These are phyloP conservation scores for Xylaria multiplex DNA, from an alignment of 2,329 filamentous ascomycete species.

Conservation along the genomic window DNA sequence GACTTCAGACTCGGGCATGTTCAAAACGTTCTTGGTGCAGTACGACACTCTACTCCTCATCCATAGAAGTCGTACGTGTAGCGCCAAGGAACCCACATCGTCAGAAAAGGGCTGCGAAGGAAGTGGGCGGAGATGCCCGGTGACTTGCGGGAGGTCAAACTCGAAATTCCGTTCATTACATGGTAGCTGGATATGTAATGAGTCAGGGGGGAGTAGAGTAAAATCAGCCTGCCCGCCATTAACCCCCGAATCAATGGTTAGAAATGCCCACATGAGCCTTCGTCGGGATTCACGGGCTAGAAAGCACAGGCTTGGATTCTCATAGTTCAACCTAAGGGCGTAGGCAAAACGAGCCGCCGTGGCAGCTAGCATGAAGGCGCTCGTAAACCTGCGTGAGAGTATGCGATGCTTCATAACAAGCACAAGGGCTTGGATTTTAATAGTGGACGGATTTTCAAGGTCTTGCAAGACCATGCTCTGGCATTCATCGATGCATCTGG, in stretches of 20 bases:
- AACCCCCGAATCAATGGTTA: slow-evolving; percentile 59
- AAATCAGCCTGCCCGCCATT: slow-evolving; percentile 59
- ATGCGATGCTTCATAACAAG: slow-evolving; percentile 61
- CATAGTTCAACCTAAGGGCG: slow-evolving; percentile 61
- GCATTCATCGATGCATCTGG: slow-evolving; percentile 65
- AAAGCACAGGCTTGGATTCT: slow-evolving; percentile 58
- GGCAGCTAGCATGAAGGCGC: slow-evolving; percentile 60
- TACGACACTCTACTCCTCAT: slow-evolving; percentile 65
- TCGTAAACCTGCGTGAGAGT: slow-evolving; percentile 56
- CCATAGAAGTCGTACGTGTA: slow-evolving; percentile 66
- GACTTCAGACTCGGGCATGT: slow-evolving; percentile 57
- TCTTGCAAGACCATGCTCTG: slow-evolving; percentile 63
- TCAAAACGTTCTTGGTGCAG: slow-evolving; percentile 59
- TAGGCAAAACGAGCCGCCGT: slow-evolving; percentile 59
- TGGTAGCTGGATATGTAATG: slow-evolving; percentile 58
- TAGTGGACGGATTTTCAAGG: slow-evolving; percentile 65
- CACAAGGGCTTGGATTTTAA: slow-evolving; percentile 62
- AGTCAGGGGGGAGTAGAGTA: slow-evolving; percentile 56
- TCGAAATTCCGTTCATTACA: slow-evolving; percentile 65
- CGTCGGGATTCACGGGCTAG: slow-evolving; percentile 48
- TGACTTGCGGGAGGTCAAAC: slow-evolving; percentile 66
- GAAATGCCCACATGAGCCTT: slow-evolving; percentile 59
- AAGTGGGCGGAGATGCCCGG: slow-evolving; percentile 58
- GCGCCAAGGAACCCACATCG: slow-evolving; percentile 64
- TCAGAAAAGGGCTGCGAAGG: slow-evolving; percentile 59